These are phyloP conservation scores for Astragalus membranaceus DNA, from an alignment of 306 rosid species.

Conservation along the genomic window DNA sequence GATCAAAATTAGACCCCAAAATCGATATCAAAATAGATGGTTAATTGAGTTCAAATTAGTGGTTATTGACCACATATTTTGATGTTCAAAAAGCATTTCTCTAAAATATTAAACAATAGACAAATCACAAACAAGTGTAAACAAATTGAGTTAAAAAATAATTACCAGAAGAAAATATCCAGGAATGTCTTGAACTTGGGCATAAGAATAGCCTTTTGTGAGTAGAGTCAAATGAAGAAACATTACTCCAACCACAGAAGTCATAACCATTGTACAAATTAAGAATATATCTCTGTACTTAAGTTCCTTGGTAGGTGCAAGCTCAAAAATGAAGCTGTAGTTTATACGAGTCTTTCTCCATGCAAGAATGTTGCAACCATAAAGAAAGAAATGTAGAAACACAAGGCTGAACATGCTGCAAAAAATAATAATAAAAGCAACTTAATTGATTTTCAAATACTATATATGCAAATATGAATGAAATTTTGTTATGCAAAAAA, in stretches of 20 bases:
- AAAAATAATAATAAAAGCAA: background rate
- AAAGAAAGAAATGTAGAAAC: constrained; percentile 83
- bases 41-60: too few species aligned
- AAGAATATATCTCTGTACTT: constrained; percentile 82
- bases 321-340: constrained; percentile 82
- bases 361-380: constrained; percentile 80
- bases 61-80: too few species aligned
- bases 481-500: background rate
- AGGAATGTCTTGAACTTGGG: constrained; percentile 73
- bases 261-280: constrained; percentile 72
- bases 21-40: too few species aligned
- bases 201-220: constrained; percentile 62
- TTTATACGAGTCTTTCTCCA: constrained; percentile 89
- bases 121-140: background rate
- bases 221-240: constrained; percentile 66
- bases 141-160: background rate
- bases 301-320: constrained; percentile 59
- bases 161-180: constrained; percentile 78
- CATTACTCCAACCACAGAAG: constrained; percentile 69
- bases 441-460: background rate
- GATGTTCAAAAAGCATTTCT: too few species aligned
- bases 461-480: background rate
- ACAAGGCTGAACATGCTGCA: constrained; percentile 93
- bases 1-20: too few species aligned
- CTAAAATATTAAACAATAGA: background rate